phyloP scores from a whole-genome alignment of 2,329 filamentous ascomycete genomes.

The Berkeleyomyces basicola region DNA sequence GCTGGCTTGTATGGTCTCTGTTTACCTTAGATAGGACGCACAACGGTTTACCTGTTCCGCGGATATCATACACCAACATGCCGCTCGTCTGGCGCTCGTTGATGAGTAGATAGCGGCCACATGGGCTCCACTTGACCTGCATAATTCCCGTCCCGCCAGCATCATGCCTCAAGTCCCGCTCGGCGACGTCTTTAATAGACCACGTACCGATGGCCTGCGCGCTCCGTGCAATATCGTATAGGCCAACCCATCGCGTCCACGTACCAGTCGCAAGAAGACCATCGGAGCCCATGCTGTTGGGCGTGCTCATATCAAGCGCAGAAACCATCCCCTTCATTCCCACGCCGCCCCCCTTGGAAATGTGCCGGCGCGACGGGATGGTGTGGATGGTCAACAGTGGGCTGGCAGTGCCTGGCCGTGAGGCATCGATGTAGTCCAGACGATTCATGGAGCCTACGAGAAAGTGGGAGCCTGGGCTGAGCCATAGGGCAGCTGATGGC shows the following conservation, averaged over 20 bases:
- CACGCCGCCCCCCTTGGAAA: slow-evolving; percentile 42
- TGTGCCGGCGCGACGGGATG: slow-evolving; percentile 42
- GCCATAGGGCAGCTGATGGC: slow-evolving; percentile 41
- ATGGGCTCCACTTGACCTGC: slow-evolving; percentile 45
- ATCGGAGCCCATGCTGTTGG: slow-evolving; percentile 17
- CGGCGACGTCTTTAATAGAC: slow-evolving; percentile 39
- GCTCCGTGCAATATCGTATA: slow-evolving; percentile 43
- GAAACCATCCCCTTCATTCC: slow-evolving; percentile 46
- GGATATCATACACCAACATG: slow-evolving; percentile 45
- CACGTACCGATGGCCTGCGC: slow-evolving; percentile 41
- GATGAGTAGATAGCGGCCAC: slow-evolving; percentile 45
- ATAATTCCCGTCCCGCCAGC: slow-evolving; percentile 41
- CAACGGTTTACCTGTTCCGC: slow-evolving; percentile 40
- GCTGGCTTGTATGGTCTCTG: slow-evolving; percentile 23
- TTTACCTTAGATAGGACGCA: slow-evolving; percentile 20
- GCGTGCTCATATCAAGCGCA: slow-evolving; percentile 32
- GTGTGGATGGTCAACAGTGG: slow-evolving; percentile 40
- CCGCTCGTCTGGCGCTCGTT: slow-evolving; percentile 41
- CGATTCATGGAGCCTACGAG: slow-evolving; percentile 42
- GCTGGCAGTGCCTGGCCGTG: slow-evolving; percentile 32
- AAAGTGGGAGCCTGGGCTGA: slow-evolving; percentile 38
- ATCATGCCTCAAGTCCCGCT: slow-evolving; percentile 17
- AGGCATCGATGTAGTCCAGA: slow-evolving; percentile 43
- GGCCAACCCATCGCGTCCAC: slow-evolving; percentile 44
- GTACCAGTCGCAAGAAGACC: slow-evolving; percentile 42